Conservation (phyloP, 257 asterid genomes). For the Solanum arcanum region DNA sequence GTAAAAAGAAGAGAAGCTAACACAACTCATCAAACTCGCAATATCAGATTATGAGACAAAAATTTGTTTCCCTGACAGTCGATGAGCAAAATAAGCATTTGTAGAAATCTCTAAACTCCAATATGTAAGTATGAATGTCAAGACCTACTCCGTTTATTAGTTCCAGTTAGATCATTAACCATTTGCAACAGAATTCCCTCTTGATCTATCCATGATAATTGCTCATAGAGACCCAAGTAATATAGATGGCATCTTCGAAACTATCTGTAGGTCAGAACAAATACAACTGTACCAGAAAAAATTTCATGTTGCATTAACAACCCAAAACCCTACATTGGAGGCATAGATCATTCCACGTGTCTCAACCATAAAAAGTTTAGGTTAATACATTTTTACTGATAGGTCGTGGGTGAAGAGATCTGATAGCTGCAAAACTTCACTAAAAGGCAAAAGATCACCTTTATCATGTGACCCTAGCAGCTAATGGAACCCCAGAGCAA, state of each 20-base stretch:
- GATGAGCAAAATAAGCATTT: background rate
- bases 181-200: background rate
- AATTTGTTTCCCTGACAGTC: background rate
- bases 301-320: background rate
- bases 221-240: background rate
- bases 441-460: background rate
- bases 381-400: background rate
- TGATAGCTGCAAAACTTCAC: background rate
- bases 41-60: background rate
- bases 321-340: background rate
- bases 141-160: background rate
- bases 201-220: background rate
- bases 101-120: background rate
- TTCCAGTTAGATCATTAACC: background rate
- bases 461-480: background rate
- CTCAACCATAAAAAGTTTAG: background rate
- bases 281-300: background rate
- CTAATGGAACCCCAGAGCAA: background rate
- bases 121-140: background rate
- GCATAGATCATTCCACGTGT: background rate
- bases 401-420: background rate
- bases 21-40: background rate
- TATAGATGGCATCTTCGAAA: background rate
- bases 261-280: background rate
- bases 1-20: background rate